These are phyloP conservation scores for Erucastrum elatum DNA, from an alignment of 345 rosid genomes.

Conservation along the genomic window DNA sequence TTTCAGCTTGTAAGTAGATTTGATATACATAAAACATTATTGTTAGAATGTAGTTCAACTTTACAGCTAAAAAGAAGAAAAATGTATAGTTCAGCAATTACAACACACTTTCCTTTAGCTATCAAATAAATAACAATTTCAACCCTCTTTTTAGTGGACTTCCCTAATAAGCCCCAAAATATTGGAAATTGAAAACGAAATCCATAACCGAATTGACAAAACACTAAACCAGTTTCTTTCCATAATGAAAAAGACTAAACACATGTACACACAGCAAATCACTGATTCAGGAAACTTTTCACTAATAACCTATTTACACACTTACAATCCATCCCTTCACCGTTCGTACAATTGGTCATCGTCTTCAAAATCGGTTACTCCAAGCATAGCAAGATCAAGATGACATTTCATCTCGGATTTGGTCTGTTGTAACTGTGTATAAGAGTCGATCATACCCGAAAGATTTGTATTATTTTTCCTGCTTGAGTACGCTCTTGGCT, in stretches of 20 bases:
- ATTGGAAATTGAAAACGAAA: conserved; percentile 4
- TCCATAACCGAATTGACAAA: neutral
- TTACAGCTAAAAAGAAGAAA: no score
- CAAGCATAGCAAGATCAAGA: conserved; percentile 89
- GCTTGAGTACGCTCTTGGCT: conserved; percentile 42
- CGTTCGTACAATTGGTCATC: conserved; percentile 61
- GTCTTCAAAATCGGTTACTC: conserved; percentile 82
- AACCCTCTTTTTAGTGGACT: neutral
- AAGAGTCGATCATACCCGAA: conserved; percentile 65
- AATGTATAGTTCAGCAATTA: neutral
- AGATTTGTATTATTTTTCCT: conserved; percentile 50
- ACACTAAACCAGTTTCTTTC: conserved; percentile 23
- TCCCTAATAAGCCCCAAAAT: conserved; percentile 7
- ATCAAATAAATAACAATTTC: conserved; percentile 22
- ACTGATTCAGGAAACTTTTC: conserved; percentile 15
- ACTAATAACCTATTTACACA: conserved; percentile 37
- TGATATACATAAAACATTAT: no score
- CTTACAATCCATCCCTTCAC: conserved; percentile 39
- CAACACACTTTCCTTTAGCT: neutral
- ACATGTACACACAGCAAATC: conserved; percentile 15
- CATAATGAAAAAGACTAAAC: neutral
- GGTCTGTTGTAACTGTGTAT: conserved; percentile 62
- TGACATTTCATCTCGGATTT: conserved; percentile 88
- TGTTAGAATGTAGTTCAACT: no score
- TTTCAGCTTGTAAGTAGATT: no score